Conservation (phyloP, 2,329 filamentous ascomycete species). For the Ophiocordyceps camponoti-floridani region DNA sequence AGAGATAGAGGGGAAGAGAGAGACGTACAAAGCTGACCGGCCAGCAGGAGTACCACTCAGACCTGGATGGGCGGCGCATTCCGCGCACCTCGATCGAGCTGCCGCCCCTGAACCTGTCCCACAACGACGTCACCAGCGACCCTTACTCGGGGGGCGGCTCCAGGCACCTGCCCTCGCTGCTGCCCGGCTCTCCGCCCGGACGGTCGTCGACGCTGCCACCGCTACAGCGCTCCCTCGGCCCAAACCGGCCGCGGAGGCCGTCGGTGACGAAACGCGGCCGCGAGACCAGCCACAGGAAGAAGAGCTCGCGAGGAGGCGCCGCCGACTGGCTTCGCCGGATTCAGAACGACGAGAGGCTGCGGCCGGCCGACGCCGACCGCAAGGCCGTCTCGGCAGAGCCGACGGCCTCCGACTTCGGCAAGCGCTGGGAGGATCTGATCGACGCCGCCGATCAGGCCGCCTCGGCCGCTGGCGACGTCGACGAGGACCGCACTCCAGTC, state of each 20-base stretch:
- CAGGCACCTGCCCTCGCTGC: constrained; percentile 60
- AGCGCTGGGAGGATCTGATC: constrained; percentile 91
- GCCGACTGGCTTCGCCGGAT: constrained; percentile 45
- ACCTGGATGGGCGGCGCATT: constrained; percentile 46
- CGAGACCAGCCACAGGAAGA: constrained; percentile 63
- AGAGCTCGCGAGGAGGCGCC: constrained; percentile 52
- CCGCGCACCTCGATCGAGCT: constrained; percentile 54
- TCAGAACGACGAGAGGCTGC: constrained; percentile 45
- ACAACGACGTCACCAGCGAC: constrained; percentile 52
- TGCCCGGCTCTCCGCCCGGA: constrained; percentile 66
- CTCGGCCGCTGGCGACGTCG: constrained; percentile 77
- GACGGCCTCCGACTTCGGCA: constrained; percentile 54
- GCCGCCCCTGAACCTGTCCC: constrained; percentile 44
- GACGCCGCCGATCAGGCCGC: constrained; percentile 60
- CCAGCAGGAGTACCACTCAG: constrained; percentile 47
- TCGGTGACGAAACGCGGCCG: constrained; percentile 68
- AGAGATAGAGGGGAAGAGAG: too few species aligned
- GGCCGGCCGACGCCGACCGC: constrained; percentile 48
- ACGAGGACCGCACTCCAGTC: constrained; percentile 82
- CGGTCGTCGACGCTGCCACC: constrained; percentile 80
- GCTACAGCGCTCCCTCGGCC: constrained; percentile 54
- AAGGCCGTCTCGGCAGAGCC: constrained; percentile 83
- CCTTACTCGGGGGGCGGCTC: constrained; percentile 45
- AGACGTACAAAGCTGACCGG: too few species aligned
- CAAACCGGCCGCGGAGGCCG: constrained; percentile 62